Conservation (phyloP, 192 early-diverging fungal genomes). For the Phlyctochytrium planicorne region DNA sequence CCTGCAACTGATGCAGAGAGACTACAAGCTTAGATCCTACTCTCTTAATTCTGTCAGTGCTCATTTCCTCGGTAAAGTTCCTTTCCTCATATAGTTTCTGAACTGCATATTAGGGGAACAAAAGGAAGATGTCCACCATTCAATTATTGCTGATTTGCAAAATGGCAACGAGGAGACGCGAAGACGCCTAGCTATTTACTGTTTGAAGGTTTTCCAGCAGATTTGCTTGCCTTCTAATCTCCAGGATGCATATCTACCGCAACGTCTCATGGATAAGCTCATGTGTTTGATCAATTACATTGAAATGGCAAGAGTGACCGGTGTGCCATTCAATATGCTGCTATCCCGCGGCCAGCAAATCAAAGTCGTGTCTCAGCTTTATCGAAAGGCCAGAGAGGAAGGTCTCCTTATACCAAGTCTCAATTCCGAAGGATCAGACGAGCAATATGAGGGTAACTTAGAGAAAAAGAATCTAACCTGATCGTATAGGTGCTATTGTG, state of each 20-base stretch:
- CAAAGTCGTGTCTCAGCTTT: constrained; percentile 97
- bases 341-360: constrained; percentile 95
- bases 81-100: not conserved
- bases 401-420: constrained; percentile 88
- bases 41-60: constrained; percentile 95
- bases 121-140: constrained; percentile 99
- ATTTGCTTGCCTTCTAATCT: not conserved
- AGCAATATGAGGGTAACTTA: not conserved
- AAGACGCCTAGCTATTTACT: constrained; percentile 92
- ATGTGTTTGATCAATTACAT: constrained; percentile 97
- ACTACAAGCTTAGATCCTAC: constrained; percentile 94
- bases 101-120: constrained; percentile 71
- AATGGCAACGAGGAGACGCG: constrained; percentile 94
- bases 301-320: constrained; percentile 97
- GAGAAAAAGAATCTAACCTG: not conserved
- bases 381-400: constrained; percentile 77
- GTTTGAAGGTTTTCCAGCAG: constrained; percentile 66
- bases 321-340: constrained; percentile 92
- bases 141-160: constrained; percentile 96
- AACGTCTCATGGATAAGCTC: constrained; percentile 92
- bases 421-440: constrained; percentile 64
- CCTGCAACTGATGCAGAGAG: constrained; percentile 90
- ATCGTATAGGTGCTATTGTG: constrained; percentile 92
- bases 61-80: constrained; percentile 78
- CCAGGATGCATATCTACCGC: constrained; percentile 88